Conservation (phyloP, 352 stramenopile genomes). For the Pythium grandisporangium region DNA sequence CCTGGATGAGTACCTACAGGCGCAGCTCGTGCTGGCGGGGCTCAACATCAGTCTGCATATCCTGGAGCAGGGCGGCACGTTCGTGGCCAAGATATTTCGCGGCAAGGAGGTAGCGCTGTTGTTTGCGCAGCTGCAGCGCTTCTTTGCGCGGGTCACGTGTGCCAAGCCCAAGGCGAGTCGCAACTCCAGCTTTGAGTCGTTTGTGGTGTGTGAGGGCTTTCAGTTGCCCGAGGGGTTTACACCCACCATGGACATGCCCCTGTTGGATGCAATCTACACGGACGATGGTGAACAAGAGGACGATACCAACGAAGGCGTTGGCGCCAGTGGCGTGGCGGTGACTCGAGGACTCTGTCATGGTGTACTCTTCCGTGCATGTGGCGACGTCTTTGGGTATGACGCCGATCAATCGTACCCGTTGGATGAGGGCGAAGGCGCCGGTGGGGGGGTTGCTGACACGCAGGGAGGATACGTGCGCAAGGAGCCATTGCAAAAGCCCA, state of each 20-base stretch:
- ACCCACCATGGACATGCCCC: conserved; percentile 56
- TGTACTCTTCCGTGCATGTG: conserved; percentile 62
- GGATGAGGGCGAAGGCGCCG: conserved; percentile 4
- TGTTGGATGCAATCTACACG: conserved; percentile 63
- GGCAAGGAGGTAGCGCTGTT: conserved; percentile 70
- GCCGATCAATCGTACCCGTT: conserved; percentile 80
- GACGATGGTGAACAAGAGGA: conserved; percentile 29
- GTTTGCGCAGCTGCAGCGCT: conserved; percentile 57
- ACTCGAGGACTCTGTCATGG: conserved; percentile 40
- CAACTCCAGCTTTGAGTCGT: conserved; percentile 80
- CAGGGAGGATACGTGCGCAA: conserved; percentile 45
- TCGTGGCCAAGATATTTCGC: conserved; percentile 84
- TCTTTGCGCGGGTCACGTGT: conserved; percentile 67
- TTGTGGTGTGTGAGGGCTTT: conserved; percentile 71
- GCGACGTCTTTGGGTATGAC: conserved; percentile 73
- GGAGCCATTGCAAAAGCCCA: conserved; percentile 74
- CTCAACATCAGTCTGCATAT: conserved; percentile 80
- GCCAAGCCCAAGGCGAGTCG: conserved; percentile 81
- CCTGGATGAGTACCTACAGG: conserved; percentile 76
- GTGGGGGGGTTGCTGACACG: background rate
- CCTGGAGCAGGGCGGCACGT: conserved; percentile 54
- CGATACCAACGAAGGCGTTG: no score
- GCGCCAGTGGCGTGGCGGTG: conserved; percentile 17
- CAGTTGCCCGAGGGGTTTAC: conserved; percentile 31
- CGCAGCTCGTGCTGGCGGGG: conserved; percentile 64